These are phyloP conservation scores for Raddia guianensis DNA, from an alignment of 176 grass and related monocot species.

Conservation along the genomic window DNA sequence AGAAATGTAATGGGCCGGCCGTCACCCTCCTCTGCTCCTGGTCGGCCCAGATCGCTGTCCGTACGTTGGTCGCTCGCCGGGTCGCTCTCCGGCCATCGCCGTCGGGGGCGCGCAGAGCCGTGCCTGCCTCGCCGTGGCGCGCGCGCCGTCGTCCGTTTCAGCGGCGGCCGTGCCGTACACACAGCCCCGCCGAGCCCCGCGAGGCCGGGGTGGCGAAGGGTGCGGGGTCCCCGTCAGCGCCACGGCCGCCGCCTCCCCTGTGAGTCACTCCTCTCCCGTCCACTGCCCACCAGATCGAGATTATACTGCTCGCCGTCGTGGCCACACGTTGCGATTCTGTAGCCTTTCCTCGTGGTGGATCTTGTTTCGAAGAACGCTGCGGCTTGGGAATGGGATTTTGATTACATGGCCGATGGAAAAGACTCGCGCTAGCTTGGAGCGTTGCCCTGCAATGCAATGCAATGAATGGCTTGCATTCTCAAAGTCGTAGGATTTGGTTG, in stretches of 20 bases:
- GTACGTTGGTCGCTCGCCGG: background rate
- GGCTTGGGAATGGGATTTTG: background rate
- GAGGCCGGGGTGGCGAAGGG: background rate
- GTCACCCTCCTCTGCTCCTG: background rate
- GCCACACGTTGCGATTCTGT: background rate
- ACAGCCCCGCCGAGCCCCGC: too few species aligned
- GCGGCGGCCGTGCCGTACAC: background rate
- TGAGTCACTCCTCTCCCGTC: constrained; percentile 14
- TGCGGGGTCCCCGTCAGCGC: constrained; percentile 34
- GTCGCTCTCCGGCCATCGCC: constrained; percentile 18
- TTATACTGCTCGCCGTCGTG: background rate
- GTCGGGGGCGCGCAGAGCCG: background rate
- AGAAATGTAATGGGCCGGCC: background rate
- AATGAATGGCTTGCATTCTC: background rate
- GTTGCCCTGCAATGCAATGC: background rate
- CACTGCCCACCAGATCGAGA: constrained; percentile 23
- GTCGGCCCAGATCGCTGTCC: background rate
- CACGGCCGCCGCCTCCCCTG: constrained; percentile 3
- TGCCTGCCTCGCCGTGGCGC: background rate
- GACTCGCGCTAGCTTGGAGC: background rate
- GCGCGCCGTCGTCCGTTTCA: background rate
- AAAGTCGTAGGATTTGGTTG: constrained; percentile 36
- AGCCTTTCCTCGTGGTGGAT: background rate
- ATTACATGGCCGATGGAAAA: background rate
- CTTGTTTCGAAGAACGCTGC: background rate